Evolutionary conservation across 176 grass and related monocot species (phyloP).

Genomic region (barley (Hordeum vulgare)): MorexV3_pseudomolecules_assembly NC_058519.1:65764881-65765380

Average conservation of each 20-base stretch:
- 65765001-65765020: no score
- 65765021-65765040: neutral
- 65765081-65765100: neutral
- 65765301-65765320: neutral
- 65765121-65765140: constrained; percentile 37
- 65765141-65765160: constrained; percentile 99
- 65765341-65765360: constrained; percentile 19
- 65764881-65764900: neutral
- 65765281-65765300: constrained; percentile 75
- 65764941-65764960: neutral
- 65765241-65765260: constrained; percentile 93
- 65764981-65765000: no score
- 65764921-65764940: neutral
- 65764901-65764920: neutral
- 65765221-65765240: constrained; percentile 98
- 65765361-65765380: constrained; percentile 14
- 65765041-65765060: neutral
- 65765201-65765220: constrained; percentile 97
- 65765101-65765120: neutral
- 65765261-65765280: constrained; percentile 98
- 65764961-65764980: no score
- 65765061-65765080: neutral
- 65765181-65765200: constrained; percentile 71
- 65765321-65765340: neutral
- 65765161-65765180: constrained; percentile 98